A percentile compares a stretch with the other conserved stretches of the same genome.
phyloP scores from a whole-genome alignment of 139 green algal species.

The Coccomyxa sp. region DNA sequence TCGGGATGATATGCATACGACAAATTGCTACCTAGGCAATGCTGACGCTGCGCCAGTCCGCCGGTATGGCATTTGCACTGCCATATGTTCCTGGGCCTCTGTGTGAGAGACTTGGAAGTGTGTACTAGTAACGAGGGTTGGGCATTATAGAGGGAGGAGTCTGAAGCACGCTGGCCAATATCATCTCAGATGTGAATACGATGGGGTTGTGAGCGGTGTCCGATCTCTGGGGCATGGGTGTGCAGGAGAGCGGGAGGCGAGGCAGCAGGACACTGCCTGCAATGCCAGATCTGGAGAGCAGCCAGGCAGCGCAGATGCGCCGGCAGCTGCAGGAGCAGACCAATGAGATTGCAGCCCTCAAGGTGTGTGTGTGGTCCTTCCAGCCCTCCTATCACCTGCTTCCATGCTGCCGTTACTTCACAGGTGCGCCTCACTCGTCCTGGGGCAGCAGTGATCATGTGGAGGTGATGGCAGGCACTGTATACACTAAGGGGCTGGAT shows the following conservation, averaged over 20 bases:
- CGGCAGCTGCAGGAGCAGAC: neutral
- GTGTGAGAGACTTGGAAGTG: too few relatives aligned
- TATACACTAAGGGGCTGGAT: too few relatives aligned
- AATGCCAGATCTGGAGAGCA: neutral
- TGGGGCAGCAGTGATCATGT: too few relatives aligned
- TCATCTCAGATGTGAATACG: neutral
- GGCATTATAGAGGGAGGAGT: neutral
- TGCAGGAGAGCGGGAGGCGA: neutral
- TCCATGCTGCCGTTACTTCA: too few relatives aligned
- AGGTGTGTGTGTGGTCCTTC: neutral
- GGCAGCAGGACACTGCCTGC: neutral
- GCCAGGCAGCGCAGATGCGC: neutral
- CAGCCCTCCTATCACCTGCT: too few relatives aligned
- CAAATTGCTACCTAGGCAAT: neutral
- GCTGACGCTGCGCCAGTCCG: neutral
- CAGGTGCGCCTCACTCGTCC: too few relatives aligned
- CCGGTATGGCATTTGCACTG: neutral
- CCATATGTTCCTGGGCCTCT: neutral
- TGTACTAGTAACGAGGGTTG: too few relatives aligned
- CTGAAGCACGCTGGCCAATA: neutral
- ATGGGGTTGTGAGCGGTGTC: neutral
- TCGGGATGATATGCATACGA: neutral
- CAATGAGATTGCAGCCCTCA: neutral
- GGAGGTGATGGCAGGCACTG: too few relatives aligned
- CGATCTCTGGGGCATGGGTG: neutral